Percentiles rank a stretch among this genome's conserved stretches.
Evolutionary conservation across 2,329 filamentous ascomycete species (phyloP).

Genomic region (Microdochium trichocladiopsis): DNA sequence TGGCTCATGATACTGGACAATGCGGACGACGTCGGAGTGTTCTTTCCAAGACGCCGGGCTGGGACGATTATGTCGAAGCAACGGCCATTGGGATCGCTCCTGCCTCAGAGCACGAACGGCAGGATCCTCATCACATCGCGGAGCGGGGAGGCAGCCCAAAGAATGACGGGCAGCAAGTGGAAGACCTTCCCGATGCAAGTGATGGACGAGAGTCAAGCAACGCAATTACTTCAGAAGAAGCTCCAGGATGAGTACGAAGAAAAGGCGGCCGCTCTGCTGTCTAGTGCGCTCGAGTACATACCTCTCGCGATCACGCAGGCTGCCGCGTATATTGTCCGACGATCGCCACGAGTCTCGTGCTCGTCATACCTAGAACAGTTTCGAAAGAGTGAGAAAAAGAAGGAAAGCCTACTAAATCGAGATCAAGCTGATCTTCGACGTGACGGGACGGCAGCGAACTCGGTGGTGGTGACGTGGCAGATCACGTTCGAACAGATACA

Average conservation of each 20-base stretch:
- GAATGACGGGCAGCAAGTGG: neutral
- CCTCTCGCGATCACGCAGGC: too few species aligned
- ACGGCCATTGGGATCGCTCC: neutral
- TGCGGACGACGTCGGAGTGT: too few species aligned
- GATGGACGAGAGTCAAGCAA: neutral
- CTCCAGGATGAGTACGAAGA: too few species aligned
- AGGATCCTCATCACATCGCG: neutral
- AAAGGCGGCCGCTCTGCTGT: too few species aligned
- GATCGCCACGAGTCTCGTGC: conserved; percentile 19
- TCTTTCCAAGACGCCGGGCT: too few species aligned
- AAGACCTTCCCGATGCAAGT: neutral
- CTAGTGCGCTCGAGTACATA: too few species aligned
- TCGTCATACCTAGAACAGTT: neutral
- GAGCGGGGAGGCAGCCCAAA: neutral
- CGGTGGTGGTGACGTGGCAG: too few species aligned
- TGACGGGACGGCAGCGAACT: too few species aligned
- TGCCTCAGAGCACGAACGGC: neutral
- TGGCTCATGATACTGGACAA: too few species aligned
- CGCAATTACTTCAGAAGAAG: neutral
- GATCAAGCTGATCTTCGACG: too few species aligned
- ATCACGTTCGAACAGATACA: too few species aligned
- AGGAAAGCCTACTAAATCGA: too few species aligned
- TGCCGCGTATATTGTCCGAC: conserved; percentile 1
- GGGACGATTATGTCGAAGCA: neutral
- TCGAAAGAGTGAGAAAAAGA: conserved; percentile 4